phyloP scores from a whole-genome alignment of 2,329 filamentous ascomycete species.

The Bipolaris sorokiniana region DNA sequence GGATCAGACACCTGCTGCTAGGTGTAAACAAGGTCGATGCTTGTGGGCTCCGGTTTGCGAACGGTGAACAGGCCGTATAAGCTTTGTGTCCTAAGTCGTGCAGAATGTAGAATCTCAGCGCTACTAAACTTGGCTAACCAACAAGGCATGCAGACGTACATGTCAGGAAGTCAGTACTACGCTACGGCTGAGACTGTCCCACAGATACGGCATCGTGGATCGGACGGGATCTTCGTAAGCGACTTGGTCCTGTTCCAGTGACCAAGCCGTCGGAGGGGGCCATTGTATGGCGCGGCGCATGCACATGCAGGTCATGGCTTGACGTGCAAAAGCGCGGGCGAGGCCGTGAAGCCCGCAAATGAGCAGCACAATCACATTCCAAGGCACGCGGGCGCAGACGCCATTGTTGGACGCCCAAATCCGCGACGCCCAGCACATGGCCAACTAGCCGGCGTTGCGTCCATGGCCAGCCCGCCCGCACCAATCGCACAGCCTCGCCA shows the following conservation, averaged over 20 bases:
- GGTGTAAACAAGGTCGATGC: not conserved
- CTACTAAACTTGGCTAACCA: not conserved
- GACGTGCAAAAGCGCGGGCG: not conserved
- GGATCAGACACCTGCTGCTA: not conserved
- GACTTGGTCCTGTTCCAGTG: not conserved
- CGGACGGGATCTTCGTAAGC: not conserved
- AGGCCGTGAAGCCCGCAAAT: not conserved
- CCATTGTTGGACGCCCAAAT: not conserved
- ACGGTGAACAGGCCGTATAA: not conserved
- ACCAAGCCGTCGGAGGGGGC: not conserved
- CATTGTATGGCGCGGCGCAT: not conserved
- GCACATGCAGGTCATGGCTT: not conserved
- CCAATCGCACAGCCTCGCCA: not conserved
- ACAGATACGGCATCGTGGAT: not conserved
- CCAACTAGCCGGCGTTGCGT: not conserved
- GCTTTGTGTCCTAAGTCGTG: not conserved
- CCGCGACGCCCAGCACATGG: not conserved
- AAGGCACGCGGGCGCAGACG: not conserved
- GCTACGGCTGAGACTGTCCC: not conserved
- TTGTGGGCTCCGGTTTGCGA: not conserved
- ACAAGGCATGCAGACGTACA: not conserved
- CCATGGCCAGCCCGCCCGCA: not conserved
- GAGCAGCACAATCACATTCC: not conserved
- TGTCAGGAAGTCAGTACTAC: not conserved
- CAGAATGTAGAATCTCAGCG: not conserved